Base-by-base conservation (phyloP, 345 rosid species). In the Microthlaspi erraticum region DNA sequence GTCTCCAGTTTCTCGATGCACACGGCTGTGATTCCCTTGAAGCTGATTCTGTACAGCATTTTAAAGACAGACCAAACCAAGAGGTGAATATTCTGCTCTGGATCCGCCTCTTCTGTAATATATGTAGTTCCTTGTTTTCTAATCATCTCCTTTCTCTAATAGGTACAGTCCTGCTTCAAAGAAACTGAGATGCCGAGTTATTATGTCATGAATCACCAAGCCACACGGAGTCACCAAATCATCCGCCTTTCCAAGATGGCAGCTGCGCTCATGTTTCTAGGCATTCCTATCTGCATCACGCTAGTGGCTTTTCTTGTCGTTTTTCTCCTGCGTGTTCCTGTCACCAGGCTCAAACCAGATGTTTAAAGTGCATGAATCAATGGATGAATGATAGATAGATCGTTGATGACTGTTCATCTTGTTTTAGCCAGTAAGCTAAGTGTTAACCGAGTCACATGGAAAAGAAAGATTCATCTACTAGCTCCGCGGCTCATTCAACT, bases 401-500 rank as follows among this genome's bases (percentile, higher is more conserved):
- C 1, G 9, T 42, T 67, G n/a, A 54, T 31, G 53, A 54, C 33
- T 50, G 36, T 55, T 55, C 43, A 18, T 54, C 10, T 67, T 55
- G 2, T 67, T 54, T 53, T 67, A 55, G 7, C 44, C 33, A 67
- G 34, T 42, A 17, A 67, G 45, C 55, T 18, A 33, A 19, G 33
- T 31, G 63, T 55, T 56, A 23, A 56, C 54, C 19, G 45, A 44
- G 14, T 68, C 64, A 34, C 56, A 68, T 68, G 73, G 38, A 68
- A 9, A 68, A 45, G 64, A 56, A 54, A 54, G 43, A 12, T 67
- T 54, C 63, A 11, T 13, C 32, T 10, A 12, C 71, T 38, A 66
- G 54, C 67, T 63, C 55, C 4, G 32, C 17, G 50, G 18, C 52
- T 41, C 38, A 10, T 66, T 26, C 31, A 17, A 26, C 39, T 39